Conservation (phyloP, 2,329 filamentous ascomycete species). For the Uncinocarpus reesii region DNA sequence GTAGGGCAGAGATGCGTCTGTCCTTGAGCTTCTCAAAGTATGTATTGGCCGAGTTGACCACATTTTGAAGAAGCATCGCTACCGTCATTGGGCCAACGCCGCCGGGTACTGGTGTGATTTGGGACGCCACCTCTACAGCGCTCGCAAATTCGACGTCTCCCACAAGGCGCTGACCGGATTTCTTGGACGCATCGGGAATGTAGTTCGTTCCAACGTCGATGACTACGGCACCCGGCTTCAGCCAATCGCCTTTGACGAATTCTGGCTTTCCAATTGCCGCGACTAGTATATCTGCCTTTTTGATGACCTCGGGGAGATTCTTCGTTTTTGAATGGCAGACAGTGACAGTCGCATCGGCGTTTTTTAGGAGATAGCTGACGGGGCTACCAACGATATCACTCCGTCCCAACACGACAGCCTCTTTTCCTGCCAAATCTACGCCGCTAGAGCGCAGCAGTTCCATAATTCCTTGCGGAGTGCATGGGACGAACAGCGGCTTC, state of each 20-base stretch:
- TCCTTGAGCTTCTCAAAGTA: slow-evolving; percentile 77
- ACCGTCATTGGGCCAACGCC: slow-evolving; percentile 98
- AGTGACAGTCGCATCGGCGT: slow-evolving; percentile 92
- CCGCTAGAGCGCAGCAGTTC: slow-evolving; percentile 74
- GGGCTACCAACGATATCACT: slow-evolving; percentile 97
- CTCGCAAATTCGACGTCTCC: slow-evolving; percentile 90
- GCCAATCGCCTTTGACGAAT: slow-evolving; percentile 89
- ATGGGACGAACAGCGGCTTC: slow-evolving; percentile 78
- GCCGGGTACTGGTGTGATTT: slow-evolving; percentile 91
- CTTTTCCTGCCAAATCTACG: slow-evolving; percentile 75
- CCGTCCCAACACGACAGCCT: slow-evolving; percentile 84
- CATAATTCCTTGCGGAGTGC: slow-evolving; percentile 97
- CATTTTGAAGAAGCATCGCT: slow-evolving; percentile 93
- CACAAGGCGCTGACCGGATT: slow-evolving; percentile 83
- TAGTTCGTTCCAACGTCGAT: slow-evolving; percentile 98
- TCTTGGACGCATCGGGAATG: slow-evolving; percentile 76
- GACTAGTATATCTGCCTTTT: slow-evolving; percentile 77
- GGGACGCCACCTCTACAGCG: slow-evolving; percentile 72
- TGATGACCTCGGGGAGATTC: slow-evolving; percentile 62
- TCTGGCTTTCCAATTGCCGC: slow-evolving; percentile 80
- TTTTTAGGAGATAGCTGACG: slow-evolving; percentile 88
- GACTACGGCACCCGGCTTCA: slow-evolving; percentile 89
- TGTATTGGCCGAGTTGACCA: slow-evolving; percentile 70
- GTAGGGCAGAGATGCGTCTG: slow-evolving; percentile 69
- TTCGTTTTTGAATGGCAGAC: slow-evolving; percentile 86